Percentiles rank a stretch among this genome's conserved stretches.
phyloP scores from a whole-genome alignment of 2,329 filamentous ascomycete genomes.

The Fusarium sp. region DNA sequence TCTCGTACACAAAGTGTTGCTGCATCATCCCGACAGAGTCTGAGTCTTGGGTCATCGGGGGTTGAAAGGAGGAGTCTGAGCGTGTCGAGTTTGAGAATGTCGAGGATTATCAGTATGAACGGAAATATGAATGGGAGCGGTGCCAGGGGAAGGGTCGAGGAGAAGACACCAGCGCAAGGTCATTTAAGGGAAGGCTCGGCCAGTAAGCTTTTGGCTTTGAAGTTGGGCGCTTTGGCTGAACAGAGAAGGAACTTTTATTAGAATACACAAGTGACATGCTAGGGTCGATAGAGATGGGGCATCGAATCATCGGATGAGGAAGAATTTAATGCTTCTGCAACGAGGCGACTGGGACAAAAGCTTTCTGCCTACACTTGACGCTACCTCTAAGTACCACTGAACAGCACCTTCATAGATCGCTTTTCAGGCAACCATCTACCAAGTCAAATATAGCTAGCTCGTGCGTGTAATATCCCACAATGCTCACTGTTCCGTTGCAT shows the following conservation, averaged over 20 bases:
- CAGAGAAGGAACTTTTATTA: conserved; percentile 9
- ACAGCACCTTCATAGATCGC: too few species aligned
- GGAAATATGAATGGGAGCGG: background rate
- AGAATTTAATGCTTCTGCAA: too few species aligned
- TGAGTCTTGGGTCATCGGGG: background rate
- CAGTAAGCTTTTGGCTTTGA: conserved; percentile 31
- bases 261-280: too few species aligned
- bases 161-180: background rate
- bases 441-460: too few species aligned
- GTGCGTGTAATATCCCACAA: too few species aligned
- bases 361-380: too few species aligned
- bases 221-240: conserved; percentile 33
- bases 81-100: background rate
- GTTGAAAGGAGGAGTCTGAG: conserved; percentile 28
- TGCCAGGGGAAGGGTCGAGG: background rate
- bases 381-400: too few species aligned
- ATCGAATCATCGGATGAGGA: too few species aligned
- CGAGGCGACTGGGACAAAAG: too few species aligned
- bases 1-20: conserved; percentile 7
- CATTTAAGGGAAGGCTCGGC: conserved; percentile 23
- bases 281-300: too few species aligned
- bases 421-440: too few species aligned
- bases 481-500: too few species aligned
- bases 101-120: conserved; percentile 3
- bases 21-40: conserved; percentile 5